These are phyloP conservation scores for Zymoseptoria brevis DNA, from an alignment of 2,329 filamentous ascomycete species.

Conservation along the genomic window DNA sequence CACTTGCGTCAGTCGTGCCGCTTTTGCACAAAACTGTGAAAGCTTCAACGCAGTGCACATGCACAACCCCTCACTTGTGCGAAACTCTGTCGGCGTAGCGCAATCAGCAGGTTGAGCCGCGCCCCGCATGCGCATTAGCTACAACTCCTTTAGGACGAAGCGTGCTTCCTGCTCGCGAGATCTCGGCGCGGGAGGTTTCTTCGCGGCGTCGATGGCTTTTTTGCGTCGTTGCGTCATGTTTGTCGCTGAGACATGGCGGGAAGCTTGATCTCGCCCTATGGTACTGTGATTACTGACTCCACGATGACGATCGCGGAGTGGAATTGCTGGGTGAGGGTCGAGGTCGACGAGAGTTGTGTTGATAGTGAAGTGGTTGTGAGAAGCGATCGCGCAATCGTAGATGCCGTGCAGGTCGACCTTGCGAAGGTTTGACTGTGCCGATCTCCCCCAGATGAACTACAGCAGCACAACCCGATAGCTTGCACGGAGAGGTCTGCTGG, in stretches of 20 bases:
- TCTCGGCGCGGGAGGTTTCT: not conserved
- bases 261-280: not conserved
- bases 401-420: not conserved
- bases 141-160: not conserved
- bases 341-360: not conserved
- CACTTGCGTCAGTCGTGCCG: not conserved
- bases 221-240: not conserved
- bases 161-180: not conserved
- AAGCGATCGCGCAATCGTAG: not conserved
- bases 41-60: not conserved
- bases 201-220: not conserved
- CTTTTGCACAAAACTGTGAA: not conserved
- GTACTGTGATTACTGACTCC: not conserved
- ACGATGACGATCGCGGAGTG: not conserved
- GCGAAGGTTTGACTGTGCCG: not conserved
- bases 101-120: not conserved
- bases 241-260: not conserved
- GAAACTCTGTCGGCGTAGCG: not conserved
- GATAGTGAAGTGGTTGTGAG: not conserved
- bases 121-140: not conserved
- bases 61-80: not conserved
- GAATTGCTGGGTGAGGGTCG: not conserved
- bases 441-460: not conserved
- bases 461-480: not conserved
- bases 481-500: not conserved